Evolutionary conservation across 108 stramenopile genomes (phyloP).

Genomic region (Hondaea fermentalgiana): DNA sequence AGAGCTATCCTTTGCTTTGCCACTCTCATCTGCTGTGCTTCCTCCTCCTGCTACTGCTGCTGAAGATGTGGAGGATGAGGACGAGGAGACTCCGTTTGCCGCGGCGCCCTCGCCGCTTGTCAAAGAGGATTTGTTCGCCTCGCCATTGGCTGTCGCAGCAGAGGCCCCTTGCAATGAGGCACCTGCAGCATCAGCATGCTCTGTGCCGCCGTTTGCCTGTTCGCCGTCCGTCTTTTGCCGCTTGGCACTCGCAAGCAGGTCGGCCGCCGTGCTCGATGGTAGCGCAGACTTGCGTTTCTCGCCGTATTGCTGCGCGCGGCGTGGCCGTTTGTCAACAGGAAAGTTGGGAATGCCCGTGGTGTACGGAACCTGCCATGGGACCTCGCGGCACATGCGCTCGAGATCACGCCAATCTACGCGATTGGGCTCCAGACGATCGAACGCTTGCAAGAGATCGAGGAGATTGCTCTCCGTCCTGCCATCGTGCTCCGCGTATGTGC

Average conservation of each 20-base stretch:
- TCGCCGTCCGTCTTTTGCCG: background rate
- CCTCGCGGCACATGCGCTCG: background rate
- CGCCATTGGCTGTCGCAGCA: background rate
- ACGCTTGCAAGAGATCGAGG: background rate
- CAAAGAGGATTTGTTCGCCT: too few species aligned
- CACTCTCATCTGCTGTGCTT: too few species aligned
- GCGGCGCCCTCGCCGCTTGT: too few species aligned
- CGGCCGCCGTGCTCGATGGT: background rate
- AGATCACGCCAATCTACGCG: background rate
- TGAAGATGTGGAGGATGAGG: too few species aligned
- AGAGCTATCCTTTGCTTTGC: too few species aligned
- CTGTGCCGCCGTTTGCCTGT: background rate
- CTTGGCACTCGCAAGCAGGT: background rate
- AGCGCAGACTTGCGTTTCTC: background rate
- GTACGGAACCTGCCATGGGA: slow-evolving; percentile 9
- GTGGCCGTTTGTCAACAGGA: background rate
- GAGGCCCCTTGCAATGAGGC: background rate
- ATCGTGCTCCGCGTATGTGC: slow-evolving; percentile 17
- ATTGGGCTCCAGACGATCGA: background rate
- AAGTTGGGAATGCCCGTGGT: background rate
- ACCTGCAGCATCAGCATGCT: background rate
- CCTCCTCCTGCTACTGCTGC: too few species aligned
- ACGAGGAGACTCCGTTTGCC: too few species aligned
- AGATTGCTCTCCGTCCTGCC: background rate
- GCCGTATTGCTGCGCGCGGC: background rate